Evolutionary conservation across 495 filamentous ascomycete genomes (phyloP), one percentile per base, ranked within the genome.

Genomic region (Hypoxylon intermedium): DNA sequence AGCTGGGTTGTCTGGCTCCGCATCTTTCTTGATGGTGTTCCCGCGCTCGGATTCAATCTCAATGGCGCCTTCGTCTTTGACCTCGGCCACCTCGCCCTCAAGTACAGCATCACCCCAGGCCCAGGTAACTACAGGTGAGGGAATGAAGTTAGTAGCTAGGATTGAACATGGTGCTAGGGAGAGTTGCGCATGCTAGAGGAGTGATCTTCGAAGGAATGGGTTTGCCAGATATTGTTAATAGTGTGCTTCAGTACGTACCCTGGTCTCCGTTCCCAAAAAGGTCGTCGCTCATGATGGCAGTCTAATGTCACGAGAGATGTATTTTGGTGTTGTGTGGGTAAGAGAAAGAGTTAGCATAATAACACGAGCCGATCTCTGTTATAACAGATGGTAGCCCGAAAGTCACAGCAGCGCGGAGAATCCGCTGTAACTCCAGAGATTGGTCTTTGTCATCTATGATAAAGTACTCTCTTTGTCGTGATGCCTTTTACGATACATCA

Each of bases 1-100:
- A 37, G 82, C 85, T 1, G 84, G 85, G 57, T 89, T 81, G 12
- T 75, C 75, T 34, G 79, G 72, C 19, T 79, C 72, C 54, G 80
- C 85, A 40, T 84, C 82, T 71, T 82, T 84, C 71, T 79, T 81
- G 66, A 88, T 79, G 12, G 78, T 83, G 62, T 88, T 89, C 61
- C 85, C 85, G 20, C 73, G 73, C 67, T 86, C 79, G 19, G 83
- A 82, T 61, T 79, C 67, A 53, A 89, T 82, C 28, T 80, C 75
- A 15, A 87, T 67, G 46, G 83, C 75, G 71, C 82, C 85, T 21
- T 84, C 72, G 21, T 79, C 72, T 53, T 82, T 81, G 34, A 83
- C 80, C 67, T 88, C 85, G 62, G 77, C 77, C 24, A 83, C 83
- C 31, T 76, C 79, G 42, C 85, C 85, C 26, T 70, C 74, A 2